A percentile compares a stretch with the other conserved stretches of the same genome.
Evolutionary conservation across 2,329 filamentous ascomycete species (phyloP).

Genomic region (Verticillium alfalfae): DNA sequence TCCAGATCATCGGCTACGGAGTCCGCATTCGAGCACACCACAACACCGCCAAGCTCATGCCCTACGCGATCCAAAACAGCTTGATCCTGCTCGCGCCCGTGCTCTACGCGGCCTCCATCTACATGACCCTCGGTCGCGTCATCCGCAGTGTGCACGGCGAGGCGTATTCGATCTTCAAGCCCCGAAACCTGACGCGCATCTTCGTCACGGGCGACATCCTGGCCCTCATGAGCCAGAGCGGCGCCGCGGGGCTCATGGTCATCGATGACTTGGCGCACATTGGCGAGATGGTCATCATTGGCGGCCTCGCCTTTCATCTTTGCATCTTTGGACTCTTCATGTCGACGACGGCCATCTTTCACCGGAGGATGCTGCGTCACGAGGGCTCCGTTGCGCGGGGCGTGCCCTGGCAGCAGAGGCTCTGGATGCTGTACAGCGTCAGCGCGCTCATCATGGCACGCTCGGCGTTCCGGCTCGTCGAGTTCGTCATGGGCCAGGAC

Average conservation of each 20-base stretch:
- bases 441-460: slow-evolving; percentile 26
- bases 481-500: slow-evolving; percentile 35
- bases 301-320: slow-evolving; percentile 50
- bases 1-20: slow-evolving; percentile 29
- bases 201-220: slow-evolving; percentile 48
- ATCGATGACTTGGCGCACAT: slow-evolving; percentile 14
- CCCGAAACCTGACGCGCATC: slow-evolving; percentile 41
- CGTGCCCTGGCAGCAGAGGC: background rate
- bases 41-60: slow-evolving; percentile 15
- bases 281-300: slow-evolving; percentile 43
- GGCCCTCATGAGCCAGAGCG: slow-evolving; percentile 23
- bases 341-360: slow-evolving; percentile 36
- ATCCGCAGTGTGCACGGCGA: slow-evolving; percentile 31
- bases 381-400: background rate
- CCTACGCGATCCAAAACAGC: slow-evolving; percentile 23
- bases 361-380: slow-evolving; percentile 15
- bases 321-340: slow-evolving; percentile 48
- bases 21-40: slow-evolving; percentile 15
- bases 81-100: slow-evolving; percentile 30
- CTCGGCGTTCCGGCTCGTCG: slow-evolving; percentile 40
- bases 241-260: slow-evolving; percentile 20
- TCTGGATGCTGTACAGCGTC: slow-evolving; percentile 5
- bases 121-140: slow-evolving; percentile 43
- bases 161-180: slow-evolving; percentile 22
- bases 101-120: slow-evolving; percentile 43